These are phyloP conservation scores for Pleurotus giganteus DNA, from an alignment of 768 basidiomycete species.

Conservation along the genomic window DNA sequence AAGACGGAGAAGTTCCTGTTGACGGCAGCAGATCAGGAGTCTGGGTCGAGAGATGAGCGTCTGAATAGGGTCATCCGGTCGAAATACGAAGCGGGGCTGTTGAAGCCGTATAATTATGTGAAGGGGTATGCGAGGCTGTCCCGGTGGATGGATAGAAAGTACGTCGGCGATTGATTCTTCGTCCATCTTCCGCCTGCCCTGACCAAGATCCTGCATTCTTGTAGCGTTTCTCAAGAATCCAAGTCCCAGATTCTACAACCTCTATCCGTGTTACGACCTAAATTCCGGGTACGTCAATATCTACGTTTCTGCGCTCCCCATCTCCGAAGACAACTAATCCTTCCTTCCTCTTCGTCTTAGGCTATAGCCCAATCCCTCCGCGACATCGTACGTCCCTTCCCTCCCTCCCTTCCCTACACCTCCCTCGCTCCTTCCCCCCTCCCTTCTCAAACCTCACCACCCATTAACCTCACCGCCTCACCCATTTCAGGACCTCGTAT, in stretches of 20 bases:
- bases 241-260: conserved; percentile 92
- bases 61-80: conserved; percentile 89
- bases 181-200: not conserved
- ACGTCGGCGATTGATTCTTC: conserved; percentile 19
- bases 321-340: not conserved
- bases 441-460: not conserved
- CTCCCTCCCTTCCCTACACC: not conserved
- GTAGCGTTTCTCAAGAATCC: conserved; percentile 84
- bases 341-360: conserved; percentile 28
- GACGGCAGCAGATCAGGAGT: conserved; percentile 92
- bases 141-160: conserved; percentile 96
- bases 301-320: not conserved
- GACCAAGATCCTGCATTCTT: not conserved
- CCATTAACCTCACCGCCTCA: conserved; percentile 2
- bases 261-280: conserved; percentile 78
- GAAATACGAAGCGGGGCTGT: conserved; percentile 93
- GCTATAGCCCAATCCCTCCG: conserved; percentile 82
- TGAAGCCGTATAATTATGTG: conserved; percentile 96
- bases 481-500: conserved; percentile 93
- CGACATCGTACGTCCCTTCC: conserved; percentile 56
- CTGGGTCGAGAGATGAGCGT: conserved; percentile 87
- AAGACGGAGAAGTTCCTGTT: conserved; percentile 88
- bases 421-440: conserved; percentile 1
- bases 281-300: conserved; percentile 63
- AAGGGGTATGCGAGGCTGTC: conserved; percentile 91